Base-by-base conservation (phyloP, 2,329 filamentous ascomycete genomes). In the Fusarium sp. region DNA sequence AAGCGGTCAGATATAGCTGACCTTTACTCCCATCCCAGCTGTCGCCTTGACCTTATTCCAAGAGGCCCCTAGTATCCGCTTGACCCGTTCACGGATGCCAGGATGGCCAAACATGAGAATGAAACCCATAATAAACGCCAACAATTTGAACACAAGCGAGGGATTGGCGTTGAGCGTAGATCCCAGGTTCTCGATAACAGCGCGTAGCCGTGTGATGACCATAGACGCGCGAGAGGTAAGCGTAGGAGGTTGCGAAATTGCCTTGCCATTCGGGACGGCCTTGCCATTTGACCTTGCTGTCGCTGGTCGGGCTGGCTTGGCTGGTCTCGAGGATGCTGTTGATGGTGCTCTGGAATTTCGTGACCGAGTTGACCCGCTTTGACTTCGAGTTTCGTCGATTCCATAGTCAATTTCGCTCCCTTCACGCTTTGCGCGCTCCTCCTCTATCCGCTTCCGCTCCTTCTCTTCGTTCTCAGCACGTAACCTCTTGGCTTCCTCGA, bases 1-100 rank as follows among this genome's bases (percentile, higher is more conserved):
- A 66, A 59, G 23, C 55, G 40, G 60, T 74, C 81, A 98, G 65
- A 99, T 96, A 81, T 98, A 98, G 78, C 92, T 97, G 75, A 98
- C 94, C 83, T 97, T 98, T 69, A 96, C 92, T 2, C 95, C 96
- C 95, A 98, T 98, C 2, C 94, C 94, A 4, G 95, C 90, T 0
- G 96, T 98, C 49, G 89, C 86, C 77, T 87, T 89, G 40, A 97
- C 82, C 81, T 97, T 97, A 59, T 87, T 86, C 93, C 93, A 97
- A 9, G 89, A 89, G 27, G 86, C 83, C 38, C 86, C 87, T 44
- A 96, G 76, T 36, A 93, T 83, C 60, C 89, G 85, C 77, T 89
- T 86, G 34, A 97, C 79, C 69, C 91, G 87, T 71, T 96, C 89
- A 40, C 94, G 87, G 13, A 97, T 83, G 75, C 91, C 90, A 74